Base-by-base conservation (phyloP, 306 rosid genomes). In the Cicer chorassanicum region DNA sequence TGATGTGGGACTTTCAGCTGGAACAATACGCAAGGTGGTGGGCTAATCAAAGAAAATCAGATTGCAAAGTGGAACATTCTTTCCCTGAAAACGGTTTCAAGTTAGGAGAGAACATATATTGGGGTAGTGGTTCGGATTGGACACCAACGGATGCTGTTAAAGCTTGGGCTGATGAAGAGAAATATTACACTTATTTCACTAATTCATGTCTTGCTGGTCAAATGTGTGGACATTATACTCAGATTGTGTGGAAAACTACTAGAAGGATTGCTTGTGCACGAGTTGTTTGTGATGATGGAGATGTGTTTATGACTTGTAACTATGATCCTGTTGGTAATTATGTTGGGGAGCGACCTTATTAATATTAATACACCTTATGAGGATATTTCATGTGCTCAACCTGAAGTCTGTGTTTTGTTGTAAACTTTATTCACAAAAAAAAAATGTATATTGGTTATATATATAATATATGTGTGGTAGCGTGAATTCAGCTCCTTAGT, bases 211-310 rank as follows among this genome's bases (percentile, higher is more conserved):
- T 65, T 24, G 75, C 65, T 0, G 98, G 89, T 2, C 90, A 90
- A 21, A 88, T 92, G 91, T 92, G 98, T 49, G 98, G 98, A 5
- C 98, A 92, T 72, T 92, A 88, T 63, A 92, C 98, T 38, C 98
- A 92, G 49, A 87, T 92, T 0, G 98, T 92, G 76, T 92, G 98
- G 98, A 82, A 83, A 72, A 84, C 11, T 46, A 92, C 96, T 0
- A 78, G 80, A 15, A 88, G 91, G 36, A 64, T 92, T 45, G 98
- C 94, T 3, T 92, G 98, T 71, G 96, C 92, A 8, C 65, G 98
- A 6, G 90, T 80, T 42, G 89, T 87, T 4, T 92, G 98, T 8
- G 92, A 88, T 18, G 80, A 64, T 73, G 98, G 92, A 7, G 96
- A 92, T 77, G 92, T 90, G 5, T 92, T 92, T 57, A 92, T 92